A percentile compares a stretch with the other conserved stretches of the same genome.
Evolutionary conservation across 2,329 filamentous ascomycete genomes (phyloP).

Genomic region (Trichoderma gracile): DNA sequence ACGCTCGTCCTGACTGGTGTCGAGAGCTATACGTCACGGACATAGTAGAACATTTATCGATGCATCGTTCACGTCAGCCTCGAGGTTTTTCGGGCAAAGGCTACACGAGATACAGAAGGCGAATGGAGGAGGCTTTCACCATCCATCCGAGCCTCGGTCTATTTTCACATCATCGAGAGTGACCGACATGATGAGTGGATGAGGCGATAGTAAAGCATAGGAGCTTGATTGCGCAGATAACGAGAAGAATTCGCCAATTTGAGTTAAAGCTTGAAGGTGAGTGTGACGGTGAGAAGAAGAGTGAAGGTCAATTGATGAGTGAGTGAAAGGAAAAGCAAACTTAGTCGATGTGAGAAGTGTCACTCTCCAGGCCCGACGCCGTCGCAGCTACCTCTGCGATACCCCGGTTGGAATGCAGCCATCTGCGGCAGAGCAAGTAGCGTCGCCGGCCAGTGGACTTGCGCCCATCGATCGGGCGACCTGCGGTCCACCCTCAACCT

Average conservation of each 20-base stretch:
- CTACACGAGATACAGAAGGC: background rate
- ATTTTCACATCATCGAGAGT: too few species aligned
- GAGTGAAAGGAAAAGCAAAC: background rate
- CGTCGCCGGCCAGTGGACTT: conserved; percentile 3
- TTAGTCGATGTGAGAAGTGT: too few species aligned
- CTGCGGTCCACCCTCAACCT: background rate
- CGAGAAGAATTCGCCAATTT: too few species aligned
- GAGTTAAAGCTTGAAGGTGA: too few species aligned
- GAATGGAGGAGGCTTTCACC: background rate
- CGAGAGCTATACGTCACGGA: conserved; percentile 14
- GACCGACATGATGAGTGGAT: too few species aligned
- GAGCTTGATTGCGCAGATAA: too few species aligned
- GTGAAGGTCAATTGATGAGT: too few species aligned
- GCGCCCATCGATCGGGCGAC: conserved; percentile 8
- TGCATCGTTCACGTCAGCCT: too few species aligned
- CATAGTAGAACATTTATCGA: background rate
- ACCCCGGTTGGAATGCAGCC: conserved; percentile 10
- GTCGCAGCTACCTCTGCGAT: conserved; percentile 7
- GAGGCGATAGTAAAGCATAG: too few species aligned
- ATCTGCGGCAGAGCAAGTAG: conserved; percentile 1
- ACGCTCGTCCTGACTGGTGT: background rate
- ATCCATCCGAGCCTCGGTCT: too few species aligned
- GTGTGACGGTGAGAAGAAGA: too few species aligned
- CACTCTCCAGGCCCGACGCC: background rate
- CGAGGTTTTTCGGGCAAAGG: background rate